Evolutionary conservation across 352 stramenopile species (phyloP).

Genomic region (Albugo laibachii): DNA sequence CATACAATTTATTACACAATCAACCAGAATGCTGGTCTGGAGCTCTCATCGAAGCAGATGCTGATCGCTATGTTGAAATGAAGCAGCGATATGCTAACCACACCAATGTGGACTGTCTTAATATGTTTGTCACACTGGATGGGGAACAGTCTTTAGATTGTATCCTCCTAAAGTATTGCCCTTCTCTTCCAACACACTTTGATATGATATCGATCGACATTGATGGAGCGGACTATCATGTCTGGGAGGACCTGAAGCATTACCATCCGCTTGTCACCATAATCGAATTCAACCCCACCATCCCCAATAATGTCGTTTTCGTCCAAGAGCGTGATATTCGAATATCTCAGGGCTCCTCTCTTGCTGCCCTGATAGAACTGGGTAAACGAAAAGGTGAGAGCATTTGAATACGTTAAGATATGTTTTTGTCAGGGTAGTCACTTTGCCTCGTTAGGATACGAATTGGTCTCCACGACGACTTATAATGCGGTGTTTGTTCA

Average conservation of each 20-base stretch:
- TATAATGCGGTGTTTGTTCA: conserved; percentile 67
- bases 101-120: conserved; percentile 23
- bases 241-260: conserved; percentile 22
- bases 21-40: conserved; percentile 23
- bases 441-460: conserved; percentile 15
- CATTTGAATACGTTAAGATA: not conserved
- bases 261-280: conserved; percentile 36
- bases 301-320: conserved; percentile 57
- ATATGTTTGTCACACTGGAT: conserved; percentile 23
- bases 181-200: conserved; percentile 7
- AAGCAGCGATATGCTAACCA: conserved; percentile 19
- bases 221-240: conserved; percentile 59
- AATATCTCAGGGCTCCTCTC: conserved; percentile 37
- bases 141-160: conserved; percentile 11
- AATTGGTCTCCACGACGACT: conserved; percentile 40
- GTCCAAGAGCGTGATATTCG: conserved; percentile 28
- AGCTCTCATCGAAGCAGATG: conserved; percentile 58
- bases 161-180: conserved; percentile 5
- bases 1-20: conserved; percentile 23
- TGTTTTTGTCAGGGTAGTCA: not conserved
- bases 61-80: conserved; percentile 18
- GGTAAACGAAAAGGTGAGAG: conserved; percentile 12
- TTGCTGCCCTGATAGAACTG: conserved; percentile 46
- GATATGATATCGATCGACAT: conserved; percentile 50
- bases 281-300: conserved; percentile 72